Conservation (phyloP, 225 moss, liverwort and hornwort species). For the Pseudisothecium myosuroides region DNA sequence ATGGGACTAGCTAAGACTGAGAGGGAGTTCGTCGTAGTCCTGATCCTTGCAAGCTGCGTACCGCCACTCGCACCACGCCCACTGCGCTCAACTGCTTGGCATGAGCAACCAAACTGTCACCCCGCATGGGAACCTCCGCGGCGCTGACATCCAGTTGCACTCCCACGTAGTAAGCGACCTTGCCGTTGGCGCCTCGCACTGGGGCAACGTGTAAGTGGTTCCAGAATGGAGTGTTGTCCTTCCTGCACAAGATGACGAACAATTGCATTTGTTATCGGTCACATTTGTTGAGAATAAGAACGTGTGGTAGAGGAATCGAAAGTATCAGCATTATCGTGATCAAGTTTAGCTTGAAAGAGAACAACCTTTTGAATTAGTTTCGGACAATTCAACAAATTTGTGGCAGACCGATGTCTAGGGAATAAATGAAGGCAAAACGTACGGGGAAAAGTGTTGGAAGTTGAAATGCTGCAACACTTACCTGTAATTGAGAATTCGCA, state of each 20-base stretch:
- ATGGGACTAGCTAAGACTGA: background rate
- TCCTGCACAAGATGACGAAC: conserved; percentile 8
- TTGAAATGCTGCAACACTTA: background rate
- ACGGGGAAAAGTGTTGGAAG: background rate
- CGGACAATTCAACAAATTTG: background rate
- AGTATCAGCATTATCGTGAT: background rate
- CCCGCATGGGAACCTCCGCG: conserved; percentile 19
- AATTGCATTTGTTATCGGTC: background rate
- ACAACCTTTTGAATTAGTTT: background rate
- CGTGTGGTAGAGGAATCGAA: background rate
- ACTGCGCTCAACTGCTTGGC: conserved; percentile 60
- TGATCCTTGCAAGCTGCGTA: conserved; percentile 65
- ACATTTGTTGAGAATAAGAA: background rate
- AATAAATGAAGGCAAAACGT: background rate
- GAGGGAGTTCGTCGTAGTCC: conserved; percentile 39
- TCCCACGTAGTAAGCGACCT: conserved; percentile 70
- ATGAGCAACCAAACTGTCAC: conserved; percentile 23
- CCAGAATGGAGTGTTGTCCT: conserved; percentile 67
- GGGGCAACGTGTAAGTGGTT: conserved; percentile 72
- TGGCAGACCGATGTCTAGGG: background rate
- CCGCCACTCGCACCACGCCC: conserved; percentile 68
- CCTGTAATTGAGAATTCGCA: conserved; percentile 72
- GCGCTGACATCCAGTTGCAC: conserved; percentile 58
- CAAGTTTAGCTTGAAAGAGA: background rate
- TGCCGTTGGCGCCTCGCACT: conserved; percentile 45